These are phyloP conservation scores for rapeseed (Brassica napus) DNA, from an alignment of 345 rosid species.

Conservation along the genomic window Da-Ae NC_063438.1:26993001-26993500, in stretches of 20 bases:
- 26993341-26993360: constrained; percentile 16
- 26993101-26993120: constrained; percentile 92
- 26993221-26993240: constrained; percentile 67
- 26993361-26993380: constrained; percentile 69
- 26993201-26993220: constrained; percentile 81
- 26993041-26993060: constrained; percentile 92
- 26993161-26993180: constrained; percentile 66
- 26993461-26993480: constrained; percentile 83
- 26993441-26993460: constrained; percentile 67
- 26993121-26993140: constrained; percentile 93
- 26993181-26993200: constrained; percentile 88
- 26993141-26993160: constrained; percentile 86
- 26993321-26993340: constrained; percentile 53
- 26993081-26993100: constrained; percentile 84
- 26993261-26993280: constrained; percentile 42
- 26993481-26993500: constrained; percentile 33
- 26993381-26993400: constrained; percentile 70
- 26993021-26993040: constrained; percentile 42
- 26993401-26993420: constrained; percentile 58
- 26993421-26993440: constrained; percentile 68
- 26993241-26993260: constrained; percentile 84
- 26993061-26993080: constrained; percentile 92
- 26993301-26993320: constrained; percentile 29
- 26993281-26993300: neutral
- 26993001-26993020: neutral